Evolutionary conservation across 257 asterid species (phyloP), one percentile per base, ranked within the genome.

Genomic region (Sherardia arvensis): DNA sequence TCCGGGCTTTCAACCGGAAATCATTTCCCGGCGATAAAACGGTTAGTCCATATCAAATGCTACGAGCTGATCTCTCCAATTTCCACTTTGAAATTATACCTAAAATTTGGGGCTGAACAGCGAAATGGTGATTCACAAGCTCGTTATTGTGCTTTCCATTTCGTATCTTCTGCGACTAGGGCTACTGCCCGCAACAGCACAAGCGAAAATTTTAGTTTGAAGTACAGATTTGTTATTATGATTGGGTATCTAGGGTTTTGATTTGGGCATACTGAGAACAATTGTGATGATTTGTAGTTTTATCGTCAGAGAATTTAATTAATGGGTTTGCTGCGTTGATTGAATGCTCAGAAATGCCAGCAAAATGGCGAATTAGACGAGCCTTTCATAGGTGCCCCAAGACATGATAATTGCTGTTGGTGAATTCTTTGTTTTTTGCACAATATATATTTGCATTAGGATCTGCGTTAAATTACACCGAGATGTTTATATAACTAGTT

Each of bases 1-100:
- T 61, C 18, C 11, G 6, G 26, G 30, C 3, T 58, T 67, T 56
- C 61, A 38, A 34, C 28, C 40, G 77, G 65, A 36, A 65, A n/a
- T 30, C 66, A 2, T 25, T 61, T 1, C 27, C 57, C 65, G 56
- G 18, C 15, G 62, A 21, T 3, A 8, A 15, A 14, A 28, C 29
- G 73, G 57, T 56, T 32, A 0, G 9, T n/a, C 32, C 49, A 12
- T 18, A 14, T 40, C 63, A 23, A 30, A 65, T 27, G 61, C 11
- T 28, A 56, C 71, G 45, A 29, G 43, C 49, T 69, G 27, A 9
- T 43, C 18, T 36, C 74, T 53, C 15, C 47, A 59, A 5, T 40
- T 47, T 33, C 40, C 4, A 1, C 23, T 15, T 25, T 22, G 17
- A 28, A 30, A 55, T 12, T 27, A 56, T 12, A 56, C 18, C 14